These are phyloP conservation scores for Akanthomyces uredinophilus DNA, from an alignment of 2,329 filamentous ascomycete genomes.

Conservation along the genomic window DNA sequence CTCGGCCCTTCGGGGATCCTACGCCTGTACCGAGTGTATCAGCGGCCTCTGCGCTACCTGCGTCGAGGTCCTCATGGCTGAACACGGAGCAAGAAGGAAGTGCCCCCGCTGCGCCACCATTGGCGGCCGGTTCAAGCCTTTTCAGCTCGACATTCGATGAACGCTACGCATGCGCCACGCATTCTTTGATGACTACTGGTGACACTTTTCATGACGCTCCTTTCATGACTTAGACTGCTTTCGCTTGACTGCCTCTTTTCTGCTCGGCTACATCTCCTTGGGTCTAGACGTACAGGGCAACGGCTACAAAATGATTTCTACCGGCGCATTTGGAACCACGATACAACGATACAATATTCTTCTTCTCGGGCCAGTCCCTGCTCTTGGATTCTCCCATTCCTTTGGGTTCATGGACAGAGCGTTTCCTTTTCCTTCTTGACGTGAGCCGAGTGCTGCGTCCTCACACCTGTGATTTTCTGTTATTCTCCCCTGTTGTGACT, in stretches of 20 bases:
- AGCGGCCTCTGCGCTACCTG: constrained; percentile 87
- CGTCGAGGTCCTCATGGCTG: constrained; percentile 72
- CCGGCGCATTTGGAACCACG: constrained; percentile 23
- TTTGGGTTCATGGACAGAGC: constrained; percentile 1
- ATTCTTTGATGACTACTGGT: background rate
- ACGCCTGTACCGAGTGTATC: constrained; percentile 94
- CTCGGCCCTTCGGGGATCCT: constrained; percentile 74
- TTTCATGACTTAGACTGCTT: constrained; percentile 4
- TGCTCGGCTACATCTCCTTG: background rate
- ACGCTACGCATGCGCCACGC: background rate
- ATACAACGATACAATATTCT: constrained; percentile 19
- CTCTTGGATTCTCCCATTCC: constrained; percentile 3
- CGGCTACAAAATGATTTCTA: constrained; percentile 14
- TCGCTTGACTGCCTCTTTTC: background rate
- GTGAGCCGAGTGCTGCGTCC: background rate
- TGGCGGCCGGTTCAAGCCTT: constrained; percentile 76
- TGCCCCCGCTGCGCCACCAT: constrained; percentile 77
- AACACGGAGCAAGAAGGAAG: constrained; percentile 69
- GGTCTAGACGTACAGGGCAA: constrained; percentile 13
- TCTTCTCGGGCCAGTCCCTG: constrained; percentile 16
- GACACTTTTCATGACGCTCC: background rate
- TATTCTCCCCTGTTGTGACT: constrained; percentile 1
- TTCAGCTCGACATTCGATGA: constrained; percentile 77
- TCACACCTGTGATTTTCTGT: background rate
- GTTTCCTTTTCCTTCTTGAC: constrained; percentile 1